Evolutionary conservation across 2,329 filamentous ascomycete species (phyloP), one percentile per base, ranked within the genome.

Genomic region (Fusarium continuum): DNA sequence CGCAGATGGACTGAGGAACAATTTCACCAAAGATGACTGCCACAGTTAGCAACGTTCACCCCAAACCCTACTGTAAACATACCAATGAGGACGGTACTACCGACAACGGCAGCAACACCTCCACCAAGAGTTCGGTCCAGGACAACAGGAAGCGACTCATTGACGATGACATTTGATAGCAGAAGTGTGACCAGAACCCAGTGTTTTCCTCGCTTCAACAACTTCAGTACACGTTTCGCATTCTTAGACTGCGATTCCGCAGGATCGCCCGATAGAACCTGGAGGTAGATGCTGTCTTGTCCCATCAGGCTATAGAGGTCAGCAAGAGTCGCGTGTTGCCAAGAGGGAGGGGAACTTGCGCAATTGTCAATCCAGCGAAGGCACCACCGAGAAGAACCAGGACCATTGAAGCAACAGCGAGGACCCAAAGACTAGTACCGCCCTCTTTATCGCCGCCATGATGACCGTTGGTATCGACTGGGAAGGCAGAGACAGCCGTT

Each of bases 11-110:
- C 75, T 99, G 95, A 26, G 95, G 95, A 22, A 96, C 91, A 64
- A 99, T 88, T 81, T 99, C 95, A 70, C 95, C 95, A 75, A 99
- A 99, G 70, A 99, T 97, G 74, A 99, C 95, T 97, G 71, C 34
- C 6, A 32, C 13, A 46, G 44, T 67, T 60, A 65, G 62, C 38
- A 23, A 40, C 72, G 55, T 74, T 20, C 16, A 44, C 11, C 11
- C 20, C 6, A n/a, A 32, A 19, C 16, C 16, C 5, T 1, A 10
- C 20, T 22, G 13, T 13, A 34, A 20, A 73, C 85, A 68, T 86
- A 96, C 93, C 93, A 77, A 99, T 98, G 62, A 98, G 80, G 13
- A 96, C 86, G 2, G 95, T 99, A 80, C 92, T 96, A 70, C 93
- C 93, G 47, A 98, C 84, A 19, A 98, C 92, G 60, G 95, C 95